A percentile compares a stretch with the other conserved stretches of the same genome.
These are phyloP conservation scores for Hirsutella thompsonii DNA, from an alignment of 2,329 filamentous ascomycete species.

Conservation along the genomic window DNA sequence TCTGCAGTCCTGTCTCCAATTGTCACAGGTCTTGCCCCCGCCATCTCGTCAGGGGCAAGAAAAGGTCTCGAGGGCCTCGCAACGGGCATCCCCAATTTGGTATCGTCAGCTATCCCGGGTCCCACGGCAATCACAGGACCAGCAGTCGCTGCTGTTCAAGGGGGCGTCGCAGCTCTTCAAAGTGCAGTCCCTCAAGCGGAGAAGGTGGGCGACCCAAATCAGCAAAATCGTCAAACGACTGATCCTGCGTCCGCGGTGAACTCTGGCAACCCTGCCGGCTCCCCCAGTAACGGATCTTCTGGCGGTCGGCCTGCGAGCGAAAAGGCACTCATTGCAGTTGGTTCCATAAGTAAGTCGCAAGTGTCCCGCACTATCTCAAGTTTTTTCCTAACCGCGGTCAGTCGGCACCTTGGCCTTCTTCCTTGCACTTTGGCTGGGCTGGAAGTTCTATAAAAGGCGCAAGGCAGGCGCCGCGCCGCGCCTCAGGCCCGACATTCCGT, in stretches of 20 bases:
- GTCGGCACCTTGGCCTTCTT: constrained; percentile 31
- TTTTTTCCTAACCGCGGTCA: neutral
- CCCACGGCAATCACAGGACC: neutral
- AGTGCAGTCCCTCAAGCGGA: too few relatives aligned
- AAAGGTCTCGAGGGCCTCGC: constrained; percentile 1
- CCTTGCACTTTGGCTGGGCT: constrained; percentile 31
- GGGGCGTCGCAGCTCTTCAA: too few relatives aligned
- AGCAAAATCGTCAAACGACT: too few relatives aligned
- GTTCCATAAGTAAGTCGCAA: constrained; percentile 8
- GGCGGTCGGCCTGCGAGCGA: constrained; percentile 2
- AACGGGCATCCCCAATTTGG: neutral
- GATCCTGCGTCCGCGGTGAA: neutral
- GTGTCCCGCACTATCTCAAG: neutral
- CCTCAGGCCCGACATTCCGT: constrained; percentile 9
- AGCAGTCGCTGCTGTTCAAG: neutral
- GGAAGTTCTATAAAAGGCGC: constrained; percentile 15
- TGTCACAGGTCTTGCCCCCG: constrained; percentile 1
- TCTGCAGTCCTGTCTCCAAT: neutral
- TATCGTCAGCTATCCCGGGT: neutral
- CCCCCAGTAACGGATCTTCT: neutral
- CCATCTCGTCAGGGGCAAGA: constrained; percentile 2
- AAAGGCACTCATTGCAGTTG: constrained; percentile 9
- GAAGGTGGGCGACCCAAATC: too few relatives aligned
- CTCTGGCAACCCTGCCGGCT: neutral
- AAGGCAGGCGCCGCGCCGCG: constrained; percentile 20